Percentiles rank a stretch among this genome's conserved stretches.
Conservation (phyloP, 331 rosid species). For the Acacia concinna region DNA sequence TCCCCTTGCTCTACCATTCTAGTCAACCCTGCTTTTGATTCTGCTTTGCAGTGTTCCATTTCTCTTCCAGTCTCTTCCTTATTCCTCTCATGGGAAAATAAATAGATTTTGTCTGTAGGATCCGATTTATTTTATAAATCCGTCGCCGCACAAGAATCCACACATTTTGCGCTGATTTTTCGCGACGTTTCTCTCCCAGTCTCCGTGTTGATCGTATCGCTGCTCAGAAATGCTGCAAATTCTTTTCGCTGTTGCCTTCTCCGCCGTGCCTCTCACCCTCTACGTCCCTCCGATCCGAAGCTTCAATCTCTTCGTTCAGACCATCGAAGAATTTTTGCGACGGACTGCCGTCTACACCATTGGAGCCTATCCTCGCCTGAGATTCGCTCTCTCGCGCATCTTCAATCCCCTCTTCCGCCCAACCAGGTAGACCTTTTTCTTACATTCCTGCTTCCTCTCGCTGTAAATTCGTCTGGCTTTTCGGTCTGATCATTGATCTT, state of each 20-base stretch:
- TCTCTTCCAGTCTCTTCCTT: not conserved
- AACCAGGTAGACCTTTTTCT: constrained; percentile 29
- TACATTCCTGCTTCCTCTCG: not conserved
- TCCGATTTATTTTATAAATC: not conserved
- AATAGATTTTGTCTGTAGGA: not conserved
- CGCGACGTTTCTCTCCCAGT: not conserved
- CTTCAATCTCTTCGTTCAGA: constrained; percentile 53
- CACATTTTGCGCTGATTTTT: not conserved
- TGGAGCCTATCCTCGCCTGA: constrained; percentile 49
- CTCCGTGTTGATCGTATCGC: not conserved
- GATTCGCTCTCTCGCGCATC: constrained; percentile 55
- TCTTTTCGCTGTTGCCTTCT: constrained; percentile 68
- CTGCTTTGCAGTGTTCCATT: not conserved
- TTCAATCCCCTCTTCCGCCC: constrained; percentile 37
- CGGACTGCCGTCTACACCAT: constrained; percentile 32
- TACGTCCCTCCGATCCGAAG: constrained; percentile 69
- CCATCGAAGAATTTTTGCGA: constrained; percentile 45
- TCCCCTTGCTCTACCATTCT: not conserved
- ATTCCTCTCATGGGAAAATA: not conserved
- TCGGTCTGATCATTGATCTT: not conserved
- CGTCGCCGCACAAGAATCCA: not conserved
- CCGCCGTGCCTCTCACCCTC: constrained; percentile 64
- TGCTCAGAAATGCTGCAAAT: constrained; percentile 55
- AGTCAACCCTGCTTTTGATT: not conserved
- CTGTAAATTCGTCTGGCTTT: not conserved